Conservation (phyloP, 2,329 filamentous ascomycete species). For the Chalaropsis ovoidea region DNA sequence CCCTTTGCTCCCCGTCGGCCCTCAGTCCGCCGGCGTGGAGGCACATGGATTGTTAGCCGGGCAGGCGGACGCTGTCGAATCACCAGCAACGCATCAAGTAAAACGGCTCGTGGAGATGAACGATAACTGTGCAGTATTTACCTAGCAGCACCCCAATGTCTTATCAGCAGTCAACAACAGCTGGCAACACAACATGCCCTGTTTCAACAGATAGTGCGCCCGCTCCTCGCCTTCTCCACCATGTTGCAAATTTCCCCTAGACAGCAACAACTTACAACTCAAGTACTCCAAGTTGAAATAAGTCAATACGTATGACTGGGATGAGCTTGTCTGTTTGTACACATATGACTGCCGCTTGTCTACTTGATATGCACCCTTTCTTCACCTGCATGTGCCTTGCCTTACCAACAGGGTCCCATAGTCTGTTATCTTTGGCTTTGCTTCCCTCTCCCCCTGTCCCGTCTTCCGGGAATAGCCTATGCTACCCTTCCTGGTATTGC, state of each 20-base stretch:
- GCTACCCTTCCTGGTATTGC: not conserved
- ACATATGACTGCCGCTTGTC: not conserved
- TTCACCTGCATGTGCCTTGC: slow-evolving; percentile 7
- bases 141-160: not conserved
- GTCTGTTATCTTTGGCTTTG: not conserved
- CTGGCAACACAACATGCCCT: not conserved
- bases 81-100: not conserved
- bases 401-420: not conserved
- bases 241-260: not conserved
- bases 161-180: not conserved
- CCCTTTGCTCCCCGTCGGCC: not conserved
- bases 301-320: not conserved
- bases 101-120: not conserved
- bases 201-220: not conserved
- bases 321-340: not conserved
- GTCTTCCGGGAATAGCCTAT: not conserved
- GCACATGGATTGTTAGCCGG: not conserved
- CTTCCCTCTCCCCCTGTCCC: no score
- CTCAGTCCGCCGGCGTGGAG: not conserved
- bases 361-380: not conserved
- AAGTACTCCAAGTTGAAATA: no score
- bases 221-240: not conserved
- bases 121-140: not conserved
- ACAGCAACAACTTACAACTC: not conserved
- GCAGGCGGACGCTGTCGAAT: not conserved